A percentile compares a stretch with the other conserved stretches of the same genome.
Evolutionary conservation across 1,284 basidiomycete genomes (phyloP).

Genomic region (Puccinia horiana): DNA sequence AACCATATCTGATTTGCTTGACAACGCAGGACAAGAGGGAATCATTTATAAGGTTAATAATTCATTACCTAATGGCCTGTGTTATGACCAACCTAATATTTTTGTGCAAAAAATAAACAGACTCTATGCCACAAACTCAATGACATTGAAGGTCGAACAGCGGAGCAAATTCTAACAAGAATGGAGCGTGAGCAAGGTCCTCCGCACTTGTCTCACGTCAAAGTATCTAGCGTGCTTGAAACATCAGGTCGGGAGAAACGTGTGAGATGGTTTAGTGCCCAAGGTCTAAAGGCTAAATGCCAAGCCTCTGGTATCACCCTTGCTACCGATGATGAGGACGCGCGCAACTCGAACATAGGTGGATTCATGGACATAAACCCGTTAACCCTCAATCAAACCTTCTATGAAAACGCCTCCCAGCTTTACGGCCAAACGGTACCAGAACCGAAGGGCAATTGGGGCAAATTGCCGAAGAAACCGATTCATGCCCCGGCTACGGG

Average conservation of each 20-base stretch:
- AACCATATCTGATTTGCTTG: slow-evolving; percentile 29
- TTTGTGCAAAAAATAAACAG: slow-evolving; percentile 60
- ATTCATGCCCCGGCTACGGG: neutral
- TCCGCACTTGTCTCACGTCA: slow-evolving; percentile 69
- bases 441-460: slow-evolving; percentile 45
- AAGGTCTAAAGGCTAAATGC: slow-evolving; percentile 31
- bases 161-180: slow-evolving; percentile 72
- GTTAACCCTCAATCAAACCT: slow-evolving; percentile 13
- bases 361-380: slow-evolving; percentile 44
- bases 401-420: slow-evolving; percentile 38
- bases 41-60: slow-evolving; percentile 44
- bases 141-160: slow-evolving; percentile 73
- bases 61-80: neutral
- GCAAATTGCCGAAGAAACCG: slow-evolving; percentile 14
- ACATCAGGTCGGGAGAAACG: slow-evolving; percentile 75
- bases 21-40: slow-evolving; percentile 35
- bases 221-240: slow-evolving; percentile 70
- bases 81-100: slow-evolving; percentile 5
- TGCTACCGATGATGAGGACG: slow-evolving; percentile 13
- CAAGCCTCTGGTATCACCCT: slow-evolving; percentile 30
- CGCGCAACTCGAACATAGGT: neutral
- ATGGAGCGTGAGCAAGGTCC: slow-evolving; percentile 69
- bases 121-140: slow-evolving; percentile 69
- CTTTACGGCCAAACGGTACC: slow-evolving; percentile 27
- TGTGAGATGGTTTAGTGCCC: slow-evolving; percentile 69